Evolutionary conservation across 1,284 basidiomycete genomes (phyloP).

Genomic region (Naganishia sp.): DNA sequence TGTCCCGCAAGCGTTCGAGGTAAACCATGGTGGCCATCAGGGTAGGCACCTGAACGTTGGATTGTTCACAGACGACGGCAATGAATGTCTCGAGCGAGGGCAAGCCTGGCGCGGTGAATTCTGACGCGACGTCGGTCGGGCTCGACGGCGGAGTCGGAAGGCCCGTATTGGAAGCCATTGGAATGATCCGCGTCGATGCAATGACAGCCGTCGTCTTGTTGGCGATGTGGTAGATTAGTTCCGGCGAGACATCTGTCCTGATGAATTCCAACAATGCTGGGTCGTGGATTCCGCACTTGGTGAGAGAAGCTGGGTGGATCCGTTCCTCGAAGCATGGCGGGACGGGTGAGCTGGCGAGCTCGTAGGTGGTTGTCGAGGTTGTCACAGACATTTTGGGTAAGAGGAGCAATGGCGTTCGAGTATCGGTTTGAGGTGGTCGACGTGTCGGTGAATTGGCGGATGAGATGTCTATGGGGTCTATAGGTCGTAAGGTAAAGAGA

Average conservation of each 20-base stretch:
- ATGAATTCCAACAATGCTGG: conserved; percentile 75
- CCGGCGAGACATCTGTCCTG: conserved; percentile 70
- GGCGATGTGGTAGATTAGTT: conserved; percentile 67
- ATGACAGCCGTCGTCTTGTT: conserved; percentile 53
- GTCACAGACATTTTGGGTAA: conserved; percentile 26
- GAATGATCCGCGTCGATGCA: conserved; percentile 48
- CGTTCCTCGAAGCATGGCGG: conserved; percentile 49
- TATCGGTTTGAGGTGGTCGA: conserved; percentile 18
- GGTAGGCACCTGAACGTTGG: conserved; percentile 89
- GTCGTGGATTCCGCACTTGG: conserved; percentile 69
- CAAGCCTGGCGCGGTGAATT: conserved; percentile 53
- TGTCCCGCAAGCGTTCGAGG: conserved; percentile 79
- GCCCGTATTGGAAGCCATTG: conserved; percentile 37
- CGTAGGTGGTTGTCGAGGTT: conserved; percentile 1
- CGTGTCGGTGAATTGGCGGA: conserved; percentile 1
- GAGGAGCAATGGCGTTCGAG: neutral
- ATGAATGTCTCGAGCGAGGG: conserved; percentile 86
- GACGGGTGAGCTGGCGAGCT: conserved; percentile 9
- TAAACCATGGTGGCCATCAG: conserved; percentile 90
- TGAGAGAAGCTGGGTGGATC: conserved; percentile 64
- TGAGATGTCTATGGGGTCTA: conserved; percentile 6
- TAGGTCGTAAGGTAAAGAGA: conserved; percentile 1
- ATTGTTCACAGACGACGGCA: conserved; percentile 74
- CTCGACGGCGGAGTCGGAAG: conserved; percentile 55
- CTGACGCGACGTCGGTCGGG: conserved; percentile 54